Base-by-base conservation (phyloP, 2,329 filamentous ascomycete species). In the Aspergillus sp. region DNA sequence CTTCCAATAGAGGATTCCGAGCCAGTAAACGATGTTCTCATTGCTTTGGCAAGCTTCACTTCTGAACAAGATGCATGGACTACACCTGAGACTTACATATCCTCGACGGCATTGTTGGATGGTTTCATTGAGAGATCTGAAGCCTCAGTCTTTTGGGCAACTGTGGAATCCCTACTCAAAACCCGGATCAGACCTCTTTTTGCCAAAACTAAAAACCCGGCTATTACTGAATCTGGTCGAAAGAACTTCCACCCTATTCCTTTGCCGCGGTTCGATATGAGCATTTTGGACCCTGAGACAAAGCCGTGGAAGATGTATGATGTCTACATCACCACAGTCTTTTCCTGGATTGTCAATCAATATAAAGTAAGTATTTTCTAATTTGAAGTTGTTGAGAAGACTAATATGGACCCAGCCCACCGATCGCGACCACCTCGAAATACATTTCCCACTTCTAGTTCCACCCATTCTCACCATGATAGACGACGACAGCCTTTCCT, bases 361-460 rank as follows among this genome's bases (percentile, higher is more conserved):
- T 77, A 76, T 60, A 63, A 59, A n/a, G 75, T 76, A 67, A 22
- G 68, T 58, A 41, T 1, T 39, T n/a, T n/a, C 39, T 49, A 22
- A 12, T 20, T 12, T 15, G 6, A 32, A 36, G 13, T 1, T 7
- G 6, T 13, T 32, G 7, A 34, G 9, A 7, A 17, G 18, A 34
- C 45, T 57, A 26, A 38, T 52, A 47, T 42, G 42, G n/a, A 13
- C 9, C 42, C 7, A 73, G 73, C 24, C 68, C 3, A 61, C 60
- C 3, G 66, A 72, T 41, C 60, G 64, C 32, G 41, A 49, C 13
- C 57, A 66, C 39, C 65, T 80, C n/a, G 77, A 79, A 63, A 59
- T 64, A 15, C 76, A 79, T 20, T 77, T 79, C 58, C 73, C 74
- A 3, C 69, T 79, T n/a, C 69, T 79, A 15, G 68, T 79, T 2